Conservation (phyloP, 352 stramenopile species). For the Globisporangium nodosum region DNA sequence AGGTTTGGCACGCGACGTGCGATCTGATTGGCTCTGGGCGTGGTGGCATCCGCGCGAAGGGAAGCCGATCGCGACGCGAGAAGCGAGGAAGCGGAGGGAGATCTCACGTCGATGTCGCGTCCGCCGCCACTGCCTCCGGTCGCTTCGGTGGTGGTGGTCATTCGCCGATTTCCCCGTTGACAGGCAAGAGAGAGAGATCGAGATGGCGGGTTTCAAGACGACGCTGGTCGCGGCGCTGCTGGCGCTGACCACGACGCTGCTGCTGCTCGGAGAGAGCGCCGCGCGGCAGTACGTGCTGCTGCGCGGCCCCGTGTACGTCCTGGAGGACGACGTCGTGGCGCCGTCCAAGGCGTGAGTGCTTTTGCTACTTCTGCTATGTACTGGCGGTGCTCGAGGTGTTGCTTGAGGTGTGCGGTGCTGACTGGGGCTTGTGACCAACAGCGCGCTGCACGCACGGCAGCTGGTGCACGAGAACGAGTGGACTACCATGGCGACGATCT, state of each 20-base stretch:
- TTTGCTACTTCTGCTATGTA: too few species aligned
- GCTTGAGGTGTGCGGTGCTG: background rate
- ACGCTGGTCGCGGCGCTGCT: constrained; percentile 13
- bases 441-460: constrained; percentile 45
- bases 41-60: background rate
- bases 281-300: constrained; percentile 8
- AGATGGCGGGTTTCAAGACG: background rate
- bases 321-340: constrained; percentile 1
- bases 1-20: background rate
- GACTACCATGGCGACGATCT: constrained; percentile 60
- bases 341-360: constrained; percentile 7
- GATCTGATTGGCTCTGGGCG: constrained; percentile 7
- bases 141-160: background rate
- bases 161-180: background rate
- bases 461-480: constrained; percentile 65
- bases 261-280: constrained; percentile 2
- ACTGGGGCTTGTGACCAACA: constrained; percentile 1
- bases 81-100: background rate
- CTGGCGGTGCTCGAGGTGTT: background rate
- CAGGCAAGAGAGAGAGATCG: background rate
- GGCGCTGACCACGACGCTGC: constrained; percentile 7
- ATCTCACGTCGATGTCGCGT: background rate
- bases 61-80: too few species aligned
- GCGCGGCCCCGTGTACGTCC: constrained; percentile 3
- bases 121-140: background rate